phyloP scores from a whole-genome alignment of 192 early-diverging fungal species.

The Mortierella claussenii region DNA sequence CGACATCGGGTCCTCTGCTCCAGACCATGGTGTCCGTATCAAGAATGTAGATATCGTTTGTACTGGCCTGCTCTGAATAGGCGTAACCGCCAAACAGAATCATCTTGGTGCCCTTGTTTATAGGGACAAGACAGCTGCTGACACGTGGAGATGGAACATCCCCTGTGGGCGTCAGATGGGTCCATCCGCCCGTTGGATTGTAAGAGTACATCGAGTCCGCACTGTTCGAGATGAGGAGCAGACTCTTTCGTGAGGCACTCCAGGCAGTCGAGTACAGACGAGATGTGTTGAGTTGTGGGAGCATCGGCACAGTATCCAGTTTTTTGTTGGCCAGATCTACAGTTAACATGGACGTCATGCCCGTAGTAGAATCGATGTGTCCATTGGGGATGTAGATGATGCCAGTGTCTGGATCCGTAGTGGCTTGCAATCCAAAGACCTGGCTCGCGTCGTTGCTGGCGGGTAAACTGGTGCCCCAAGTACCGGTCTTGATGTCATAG shows the following conservation, averaged over 20 bases:
- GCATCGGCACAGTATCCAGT: background rate
- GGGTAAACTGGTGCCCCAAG: background rate
- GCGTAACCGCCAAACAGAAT: conserved; percentile 28
- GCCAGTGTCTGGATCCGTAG: conserved; percentile 6
- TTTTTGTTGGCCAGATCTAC: background rate
- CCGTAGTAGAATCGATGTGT: background rate
- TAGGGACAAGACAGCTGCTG: background rate
- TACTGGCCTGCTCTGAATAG: background rate
- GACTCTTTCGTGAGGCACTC: background rate
- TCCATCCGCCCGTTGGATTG: background rate
- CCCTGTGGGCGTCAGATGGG: background rate
- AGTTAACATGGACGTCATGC: background rate
- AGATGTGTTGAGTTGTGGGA: background rate
- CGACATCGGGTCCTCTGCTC: conserved; percentile 10
- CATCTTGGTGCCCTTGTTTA: conserved; percentile 11
- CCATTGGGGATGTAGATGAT: conserved; percentile 8
- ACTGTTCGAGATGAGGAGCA: background rate
- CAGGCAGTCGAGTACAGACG: background rate
- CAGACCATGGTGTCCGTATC: conserved; percentile 15
- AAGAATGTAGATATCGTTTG: conserved; percentile 20
- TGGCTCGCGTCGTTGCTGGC: background rate
- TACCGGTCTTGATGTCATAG: background rate
- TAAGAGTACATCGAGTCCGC: background rate
- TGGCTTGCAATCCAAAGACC: background rate
- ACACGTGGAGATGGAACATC: background rate